phyloP scores from a whole-genome alignment of 2,329 filamentous ascomycete species.

The Dactylellina leptospora region DNA sequence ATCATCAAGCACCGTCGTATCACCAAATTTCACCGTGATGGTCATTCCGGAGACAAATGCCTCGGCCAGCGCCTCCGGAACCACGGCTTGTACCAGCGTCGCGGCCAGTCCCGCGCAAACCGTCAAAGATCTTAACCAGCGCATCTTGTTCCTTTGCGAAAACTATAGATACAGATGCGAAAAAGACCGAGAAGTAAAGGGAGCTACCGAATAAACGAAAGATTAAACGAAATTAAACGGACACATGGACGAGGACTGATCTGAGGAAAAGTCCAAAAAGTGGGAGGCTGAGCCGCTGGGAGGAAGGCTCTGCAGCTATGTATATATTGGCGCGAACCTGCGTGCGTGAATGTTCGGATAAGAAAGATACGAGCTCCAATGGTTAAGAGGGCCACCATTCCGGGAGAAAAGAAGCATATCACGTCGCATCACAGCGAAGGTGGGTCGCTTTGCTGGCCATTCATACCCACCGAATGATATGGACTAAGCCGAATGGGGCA shows the following conservation, averaged over 20 bases:
- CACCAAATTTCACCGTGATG: slow-evolving; percentile 37
- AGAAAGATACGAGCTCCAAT: slow-evolving; percentile 36
- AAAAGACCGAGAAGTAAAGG: slow-evolving; percentile 35
- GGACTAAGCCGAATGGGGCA: slow-evolving; percentile 28
- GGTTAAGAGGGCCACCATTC: slow-evolving; percentile 14
- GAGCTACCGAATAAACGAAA: slow-evolving; percentile 22
- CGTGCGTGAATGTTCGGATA: slow-evolving; percentile 37
- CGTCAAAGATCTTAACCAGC: slow-evolving; percentile 48
- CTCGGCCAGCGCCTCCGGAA: slow-evolving; percentile 41
- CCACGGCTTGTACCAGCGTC: slow-evolving; percentile 24
- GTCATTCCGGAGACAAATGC: slow-evolving; percentile 43
- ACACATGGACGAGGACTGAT: slow-evolving; percentile 13
- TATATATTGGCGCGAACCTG: slow-evolving; percentile 10
- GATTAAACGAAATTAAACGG: slow-evolving; percentile 31
- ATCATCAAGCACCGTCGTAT: slow-evolving; percentile 26
- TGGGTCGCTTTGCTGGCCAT: slow-evolving; percentile 43
- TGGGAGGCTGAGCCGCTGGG: slow-evolving; percentile 26
- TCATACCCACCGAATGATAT: slow-evolving; percentile 20
- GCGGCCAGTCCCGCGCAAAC: slow-evolving; percentile 30
- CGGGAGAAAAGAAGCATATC: slow-evolving; percentile 37
- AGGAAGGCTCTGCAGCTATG: slow-evolving; percentile 13
- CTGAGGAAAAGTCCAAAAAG: slow-evolving; percentile 17
- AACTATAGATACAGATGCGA: slow-evolving; percentile 17
- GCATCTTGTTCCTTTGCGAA: slow-evolving; percentile 22
- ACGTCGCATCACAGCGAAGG: slow-evolving; percentile 46